Evolutionary conservation across 306 rosid species (phyloP).

Genomic region (Rubus parviflorus): DNA sequence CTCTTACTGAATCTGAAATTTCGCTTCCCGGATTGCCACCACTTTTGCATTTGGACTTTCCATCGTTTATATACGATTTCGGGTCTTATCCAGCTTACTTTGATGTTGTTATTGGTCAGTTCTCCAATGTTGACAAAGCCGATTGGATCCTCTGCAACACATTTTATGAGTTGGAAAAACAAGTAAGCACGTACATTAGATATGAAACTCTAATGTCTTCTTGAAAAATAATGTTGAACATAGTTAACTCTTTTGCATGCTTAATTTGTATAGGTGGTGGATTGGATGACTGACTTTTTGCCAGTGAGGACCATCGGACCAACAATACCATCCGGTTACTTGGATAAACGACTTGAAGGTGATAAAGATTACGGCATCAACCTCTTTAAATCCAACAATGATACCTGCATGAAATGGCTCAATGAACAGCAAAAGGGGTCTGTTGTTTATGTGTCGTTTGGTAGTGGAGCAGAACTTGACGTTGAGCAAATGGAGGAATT

Average conservation of each 20-base stretch:
- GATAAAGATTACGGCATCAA: conserved; percentile 23
- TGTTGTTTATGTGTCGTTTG: conserved; percentile 31
- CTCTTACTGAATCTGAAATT: neutral
- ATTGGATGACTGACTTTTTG: conserved; percentile 8
- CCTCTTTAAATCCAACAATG: neutral
- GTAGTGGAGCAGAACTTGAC: conserved; percentile 14
- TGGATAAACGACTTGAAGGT: conserved; percentile 2
- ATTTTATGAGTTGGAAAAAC: conserved; percentile 24
- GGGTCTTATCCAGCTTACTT: neutral
- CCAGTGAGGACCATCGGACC: conserved; percentile 29
- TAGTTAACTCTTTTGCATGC: neutral
- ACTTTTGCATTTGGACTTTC: neutral
- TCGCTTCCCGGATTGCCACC: neutral
- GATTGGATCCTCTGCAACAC: conserved; percentile 40
- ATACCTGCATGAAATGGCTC: conserved; percentile 21
- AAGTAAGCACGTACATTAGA: neutral
- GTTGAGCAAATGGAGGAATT: conserved; percentile 29
- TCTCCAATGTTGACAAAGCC: conserved; percentile 38
- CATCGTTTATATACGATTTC: neutral
- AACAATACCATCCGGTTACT: conserved; percentile 21
- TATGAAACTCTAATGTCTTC: neutral
- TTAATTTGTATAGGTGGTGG: conserved; percentile 2
- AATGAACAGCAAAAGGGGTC: conserved; percentile 6
- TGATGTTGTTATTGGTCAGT: conserved; percentile 18
- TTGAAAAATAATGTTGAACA: neutral